A percentile compares a stretch with the other conserved stretches of the same genome.
These are phyloP conservation scores for Pelargonium australe DNA, from an alignment of 441 rosid genomes.

Conservation along the genomic window DNA sequence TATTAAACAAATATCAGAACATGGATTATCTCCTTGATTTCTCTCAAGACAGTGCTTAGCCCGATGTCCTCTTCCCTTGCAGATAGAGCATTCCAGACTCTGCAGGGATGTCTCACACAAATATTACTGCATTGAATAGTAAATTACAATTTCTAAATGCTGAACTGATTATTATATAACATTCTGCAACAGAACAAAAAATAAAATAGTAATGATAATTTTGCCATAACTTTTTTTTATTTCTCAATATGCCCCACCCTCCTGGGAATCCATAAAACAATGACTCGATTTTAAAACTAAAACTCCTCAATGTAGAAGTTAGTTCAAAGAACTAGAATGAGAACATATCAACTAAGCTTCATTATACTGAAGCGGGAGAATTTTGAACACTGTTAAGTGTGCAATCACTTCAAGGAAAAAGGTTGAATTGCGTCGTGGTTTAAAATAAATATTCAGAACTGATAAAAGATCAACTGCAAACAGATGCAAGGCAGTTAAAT, in stretches of 20 bases:
- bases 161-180: neutral
- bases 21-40: slow-evolving; percentile 10
- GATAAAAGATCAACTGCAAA: neutral
- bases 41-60: slow-evolving; percentile 12
- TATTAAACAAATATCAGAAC: slow-evolving; percentile 21
- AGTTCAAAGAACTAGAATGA: neutral
- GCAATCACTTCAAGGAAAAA: too few relatives aligned
- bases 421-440: too few relatives aligned
- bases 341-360: neutral
- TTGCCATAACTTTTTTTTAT: neutral
- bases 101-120: slow-evolving; percentile 3
- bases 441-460: neutral
- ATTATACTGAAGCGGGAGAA: neutral
- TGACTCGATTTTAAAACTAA: neutral
- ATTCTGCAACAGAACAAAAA: neutral
- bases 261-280: neutral
- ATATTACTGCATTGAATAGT: slow-evolving; percentile 2
- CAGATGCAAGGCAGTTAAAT: neutral
- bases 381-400: too few relatives aligned
- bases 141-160: neutral
- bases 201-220: too few relatives aligned
- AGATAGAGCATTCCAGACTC: slow-evolving; percentile 20
- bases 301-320: too few relatives aligned
- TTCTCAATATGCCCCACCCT: neutral
- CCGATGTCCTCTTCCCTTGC: slow-evolving; percentile 9